These are phyloP conservation scores for Talaromyces sp. DNA, from an alignment of 2,329 filamentous ascomycete species.

Conservation along the genomic window DNA sequence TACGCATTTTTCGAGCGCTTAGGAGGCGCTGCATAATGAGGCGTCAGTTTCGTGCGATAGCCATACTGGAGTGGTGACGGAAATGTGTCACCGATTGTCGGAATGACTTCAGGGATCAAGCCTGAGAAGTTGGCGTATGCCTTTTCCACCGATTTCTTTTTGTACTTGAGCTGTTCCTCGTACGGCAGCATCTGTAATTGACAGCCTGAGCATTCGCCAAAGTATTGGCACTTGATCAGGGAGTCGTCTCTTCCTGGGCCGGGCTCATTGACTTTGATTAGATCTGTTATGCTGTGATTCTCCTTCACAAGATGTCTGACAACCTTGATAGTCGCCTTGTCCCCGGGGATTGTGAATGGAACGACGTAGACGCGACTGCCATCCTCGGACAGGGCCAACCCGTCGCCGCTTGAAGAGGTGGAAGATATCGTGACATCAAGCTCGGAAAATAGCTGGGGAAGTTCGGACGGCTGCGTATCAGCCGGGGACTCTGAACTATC, in stretches of 20 bases:
- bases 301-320: constrained; percentile 64
- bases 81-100: constrained; percentile 75
- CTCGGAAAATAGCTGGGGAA: constrained; percentile 68
- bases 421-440: constrained; percentile 76
- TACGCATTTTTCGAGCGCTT: constrained; percentile 52
- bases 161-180: constrained; percentile 75
- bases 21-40: constrained; percentile 83
- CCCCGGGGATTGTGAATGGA: constrained; percentile 83
- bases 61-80: constrained; percentile 86
- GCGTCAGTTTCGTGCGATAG: constrained; percentile 94
- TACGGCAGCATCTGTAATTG: constrained; percentile 98
- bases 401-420: constrained; percentile 89
- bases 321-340: constrained; percentile 72
- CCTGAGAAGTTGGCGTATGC: constrained; percentile 90
- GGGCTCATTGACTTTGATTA: constrained; percentile 69
- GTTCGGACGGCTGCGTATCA: constrained; percentile 16
- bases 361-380: constrained; percentile 75
- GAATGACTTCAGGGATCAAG: constrained; percentile 69
- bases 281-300: constrained; percentile 73
- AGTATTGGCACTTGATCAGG: constrained; percentile 79
- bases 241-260: constrained; percentile 72
- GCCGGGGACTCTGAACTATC: constrained; percentile 16
- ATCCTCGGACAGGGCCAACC: constrained; percentile 67
- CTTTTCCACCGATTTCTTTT: constrained; percentile 81
- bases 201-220: constrained; percentile 80